These are phyloP conservation scores for Hortiboletus campestris DNA, from an alignment of 768 basidiomycete genomes.

Conservation along the genomic window DNA sequence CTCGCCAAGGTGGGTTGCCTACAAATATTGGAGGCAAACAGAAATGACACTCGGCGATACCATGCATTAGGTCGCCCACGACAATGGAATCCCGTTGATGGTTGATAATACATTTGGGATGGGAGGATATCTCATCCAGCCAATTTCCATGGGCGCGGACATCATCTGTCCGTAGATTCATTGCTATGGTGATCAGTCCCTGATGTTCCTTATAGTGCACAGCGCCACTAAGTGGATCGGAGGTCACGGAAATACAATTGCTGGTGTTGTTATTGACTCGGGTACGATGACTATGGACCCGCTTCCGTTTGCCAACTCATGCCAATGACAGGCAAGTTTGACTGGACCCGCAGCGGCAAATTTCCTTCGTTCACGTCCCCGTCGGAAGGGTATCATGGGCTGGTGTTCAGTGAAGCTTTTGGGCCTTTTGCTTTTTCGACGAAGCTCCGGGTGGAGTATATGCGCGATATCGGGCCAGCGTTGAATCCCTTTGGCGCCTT, in stretches of 20 bases:
- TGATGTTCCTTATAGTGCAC: conserved; percentile 42
- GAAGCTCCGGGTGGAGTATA: conserved; percentile 59
- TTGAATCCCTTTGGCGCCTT: conserved; percentile 75
- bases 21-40: background rate
- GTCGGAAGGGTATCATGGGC: conserved; percentile 73
- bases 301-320: no score
- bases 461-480: conserved; percentile 65
- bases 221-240: conserved; percentile 87
- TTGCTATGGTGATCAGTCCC: no score
- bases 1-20: conserved; percentile 53
- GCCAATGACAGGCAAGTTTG: conserved; percentile 43
- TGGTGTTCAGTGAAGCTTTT: conserved; percentile 65
- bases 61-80: conserved; percentile 58
- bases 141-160: conserved; percentile 74
- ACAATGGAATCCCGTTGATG: conserved; percentile 69
- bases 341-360: conserved; percentile 64
- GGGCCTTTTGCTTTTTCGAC: conserved; percentile 61
- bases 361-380: conserved; percentile 78
- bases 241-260: conserved; percentile 78
- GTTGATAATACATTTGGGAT: conserved; percentile 82
- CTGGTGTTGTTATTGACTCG: conserved; percentile 69
- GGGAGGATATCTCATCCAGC: conserved; percentile 65
- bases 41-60: background rate
- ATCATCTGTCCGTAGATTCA: conserved; percentile 51
- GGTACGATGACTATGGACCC: conserved; percentile 34